Evolutionary conservation across 2,329 filamentous ascomycete species (phyloP), one percentile per base, ranked within the genome.

Genomic region (Torrubiella hemipterigena): DNA sequence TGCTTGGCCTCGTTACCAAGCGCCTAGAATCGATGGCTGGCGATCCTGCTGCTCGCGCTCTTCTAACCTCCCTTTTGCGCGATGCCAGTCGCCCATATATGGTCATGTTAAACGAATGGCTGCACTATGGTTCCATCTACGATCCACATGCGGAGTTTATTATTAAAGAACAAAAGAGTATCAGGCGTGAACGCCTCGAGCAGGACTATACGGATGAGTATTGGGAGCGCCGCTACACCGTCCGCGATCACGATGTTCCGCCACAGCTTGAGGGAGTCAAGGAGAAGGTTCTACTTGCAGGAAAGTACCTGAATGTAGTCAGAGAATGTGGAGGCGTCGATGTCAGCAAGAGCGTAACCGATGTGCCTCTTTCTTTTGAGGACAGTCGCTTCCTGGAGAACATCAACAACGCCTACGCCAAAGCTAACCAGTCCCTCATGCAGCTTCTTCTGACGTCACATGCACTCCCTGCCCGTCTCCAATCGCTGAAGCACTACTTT

Each of bases 131-230:
- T 23, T 85, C 81, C 29, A 96, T 98, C 54, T 84, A 81, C 47
- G 91, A 98, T 51, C 85, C 87, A 1, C 89, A 96, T 52, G 73
- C 78, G 2, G 91, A 98, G 53, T 98, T 98, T 44, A 61, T 98
- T 32, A 78, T 98, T 49, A 93, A 93, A 49, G 91, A 96, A 54
- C 85, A 94, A 46, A 93, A 89, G 55, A 94, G 87, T 48, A 95
- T 98, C 45, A 80, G 81, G 36, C 74, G 91, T 24, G 91, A 96
- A 52, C 73, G 83, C 36, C 63, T 98, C 3, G 86, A 96, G 49
- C 80, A 94, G 50, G 91, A 98, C 53, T 98, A 96, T 48, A 98
- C 89, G 0, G 91, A 98, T 52, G 91, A 98, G 49, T 98, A 98
- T 55, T 98, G 91, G 91, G 91, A 98, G 53, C 85, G 93, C 49